Conservation (phyloP, 1,139 yeast species). For the Blastobotrys apis region DNA sequence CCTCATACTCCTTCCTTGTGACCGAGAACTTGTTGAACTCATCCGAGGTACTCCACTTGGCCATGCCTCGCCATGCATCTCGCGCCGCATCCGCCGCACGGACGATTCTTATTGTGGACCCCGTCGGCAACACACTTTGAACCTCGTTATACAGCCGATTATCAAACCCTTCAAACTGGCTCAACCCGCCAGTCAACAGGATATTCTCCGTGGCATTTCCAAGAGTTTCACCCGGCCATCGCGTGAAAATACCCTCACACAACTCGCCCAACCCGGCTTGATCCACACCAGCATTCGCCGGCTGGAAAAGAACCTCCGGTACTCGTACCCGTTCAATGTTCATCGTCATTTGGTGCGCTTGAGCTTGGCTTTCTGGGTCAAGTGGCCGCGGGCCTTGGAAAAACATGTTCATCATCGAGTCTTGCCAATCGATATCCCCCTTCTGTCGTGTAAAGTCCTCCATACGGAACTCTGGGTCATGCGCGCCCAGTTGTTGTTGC, state of each 20-base stretch:
- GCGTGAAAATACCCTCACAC: conserved; percentile 59
- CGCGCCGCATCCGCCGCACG: conserved; percentile 61
- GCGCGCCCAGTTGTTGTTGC: conserved; percentile 70
- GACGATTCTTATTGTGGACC: conserved; percentile 56
- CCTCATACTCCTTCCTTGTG: conserved; percentile 72
- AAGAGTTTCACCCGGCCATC: conserved; percentile 46
- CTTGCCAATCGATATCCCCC: conserved; percentile 74
- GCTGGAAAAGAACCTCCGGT: conserved; percentile 90
- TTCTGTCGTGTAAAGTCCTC: conserved; percentile 76
- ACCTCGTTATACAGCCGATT: conserved; percentile 65
- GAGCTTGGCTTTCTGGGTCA: conserved; percentile 59
- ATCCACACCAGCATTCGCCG: conserved; percentile 92
- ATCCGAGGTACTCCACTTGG: conserved; percentile 58
- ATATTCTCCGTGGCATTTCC: conserved; percentile 45
- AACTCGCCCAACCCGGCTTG: conserved; percentile 88
- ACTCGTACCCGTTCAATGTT: conserved; percentile 88
- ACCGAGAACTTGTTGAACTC: conserved; percentile 51
- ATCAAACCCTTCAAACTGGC: conserved; percentile 60
- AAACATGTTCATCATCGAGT: conserved; percentile 73
- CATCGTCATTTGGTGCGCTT: conserved; percentile 82
- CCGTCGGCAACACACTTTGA: conserved; percentile 65
- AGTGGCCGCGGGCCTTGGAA: conserved; percentile 82
- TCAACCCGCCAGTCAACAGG: conserved; percentile 83
- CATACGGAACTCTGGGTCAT: conserved; percentile 78
- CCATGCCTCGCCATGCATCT: conserved; percentile 96